A percentile compares a stretch with the other conserved stretches of the same genome.
Evolutionary conservation across 2,329 filamentous ascomycete species (phyloP).

Genomic region (Aspergillus floridensis): DNA sequence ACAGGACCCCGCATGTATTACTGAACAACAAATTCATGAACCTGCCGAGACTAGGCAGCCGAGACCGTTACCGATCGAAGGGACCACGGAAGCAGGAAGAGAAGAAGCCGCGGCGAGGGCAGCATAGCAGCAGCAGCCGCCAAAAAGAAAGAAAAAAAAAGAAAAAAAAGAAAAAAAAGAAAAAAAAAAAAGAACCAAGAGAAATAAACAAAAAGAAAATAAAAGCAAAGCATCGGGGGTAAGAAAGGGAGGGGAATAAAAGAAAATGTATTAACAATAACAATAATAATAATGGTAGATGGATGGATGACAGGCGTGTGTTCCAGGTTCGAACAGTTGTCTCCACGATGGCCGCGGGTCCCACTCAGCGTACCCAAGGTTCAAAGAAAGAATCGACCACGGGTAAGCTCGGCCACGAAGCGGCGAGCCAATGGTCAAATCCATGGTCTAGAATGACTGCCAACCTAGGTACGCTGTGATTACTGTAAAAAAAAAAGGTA

Average conservation of each 20-base stretch:
- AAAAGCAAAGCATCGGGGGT: background rate
- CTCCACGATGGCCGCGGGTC: constrained; percentile 19
- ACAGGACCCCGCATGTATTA: too few relatives aligned
- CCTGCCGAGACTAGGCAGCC: background rate
- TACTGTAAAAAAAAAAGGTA: background rate
- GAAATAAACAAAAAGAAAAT: background rate
- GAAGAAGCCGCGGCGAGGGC: background rate
- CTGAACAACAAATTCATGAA: too few relatives aligned
- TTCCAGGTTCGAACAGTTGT: constrained; percentile 17
- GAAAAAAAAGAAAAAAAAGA: too few relatives aligned
- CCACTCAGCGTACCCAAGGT: constrained; percentile 15
- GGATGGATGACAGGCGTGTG: constrained; percentile 16
- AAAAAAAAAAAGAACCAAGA: background rate
- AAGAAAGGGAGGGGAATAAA: background rate
- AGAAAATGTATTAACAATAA: background rate
- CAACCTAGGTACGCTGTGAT: too few relatives aligned
- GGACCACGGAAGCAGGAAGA: constrained; percentile 2
- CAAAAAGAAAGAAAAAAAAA: background rate
- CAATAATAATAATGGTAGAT: background rate
- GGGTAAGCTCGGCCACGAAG: constrained; percentile 12
- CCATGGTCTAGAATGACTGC: too few relatives aligned
- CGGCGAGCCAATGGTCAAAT: constrained; percentile 2
- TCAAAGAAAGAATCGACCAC: background rate
- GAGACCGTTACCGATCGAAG: background rate
- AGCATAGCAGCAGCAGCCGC: background rate